Conservation (phyloP, 2,329 filamentous ascomycete genomes). For the Cladophialophora chaetospira region DNA sequence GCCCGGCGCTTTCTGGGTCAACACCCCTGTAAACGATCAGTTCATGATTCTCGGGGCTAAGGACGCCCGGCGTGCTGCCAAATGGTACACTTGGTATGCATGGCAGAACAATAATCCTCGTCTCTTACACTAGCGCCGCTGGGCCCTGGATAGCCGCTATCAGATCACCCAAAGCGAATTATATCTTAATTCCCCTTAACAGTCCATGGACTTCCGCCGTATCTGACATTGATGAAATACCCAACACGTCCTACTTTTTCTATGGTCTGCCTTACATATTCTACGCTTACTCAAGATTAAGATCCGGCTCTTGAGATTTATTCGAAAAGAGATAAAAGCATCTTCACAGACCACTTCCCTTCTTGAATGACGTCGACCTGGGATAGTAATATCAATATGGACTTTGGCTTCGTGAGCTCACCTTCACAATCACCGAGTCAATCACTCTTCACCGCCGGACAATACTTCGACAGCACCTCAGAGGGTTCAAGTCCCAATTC, state of each 20-base stretch:
- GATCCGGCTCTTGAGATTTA: constrained; percentile 1
- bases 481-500: constrained; percentile 34
- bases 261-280: constrained; percentile 5
- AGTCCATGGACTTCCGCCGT: constrained; percentile 9
- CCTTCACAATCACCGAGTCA: constrained; percentile 31
- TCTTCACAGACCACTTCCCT: background rate
- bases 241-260: constrained; percentile 10
- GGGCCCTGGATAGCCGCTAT: constrained; percentile 17
- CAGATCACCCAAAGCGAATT: constrained; percentile 16
- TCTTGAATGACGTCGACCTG: constrained; percentile 21
- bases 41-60: constrained; percentile 10
- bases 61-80: constrained; percentile 7
- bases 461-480: constrained; percentile 33
- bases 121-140: constrained; percentile 15
- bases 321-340: constrained; percentile 11
- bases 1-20: background rate
- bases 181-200: constrained; percentile 22
- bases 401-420: constrained; percentile 32
- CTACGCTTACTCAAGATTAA: constrained; percentile 23
- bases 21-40: constrained; percentile 15
- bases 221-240: constrained; percentile 26
- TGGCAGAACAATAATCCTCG: constrained; percentile 30
- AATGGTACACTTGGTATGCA: background rate
- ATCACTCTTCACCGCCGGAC: constrained; percentile 29
- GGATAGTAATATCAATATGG: constrained; percentile 24